These are phyloP conservation scores for Termitomyces sp. DNA, from an alignment of 768 basidiomycete genomes.

Conservation along the genomic window DNA sequence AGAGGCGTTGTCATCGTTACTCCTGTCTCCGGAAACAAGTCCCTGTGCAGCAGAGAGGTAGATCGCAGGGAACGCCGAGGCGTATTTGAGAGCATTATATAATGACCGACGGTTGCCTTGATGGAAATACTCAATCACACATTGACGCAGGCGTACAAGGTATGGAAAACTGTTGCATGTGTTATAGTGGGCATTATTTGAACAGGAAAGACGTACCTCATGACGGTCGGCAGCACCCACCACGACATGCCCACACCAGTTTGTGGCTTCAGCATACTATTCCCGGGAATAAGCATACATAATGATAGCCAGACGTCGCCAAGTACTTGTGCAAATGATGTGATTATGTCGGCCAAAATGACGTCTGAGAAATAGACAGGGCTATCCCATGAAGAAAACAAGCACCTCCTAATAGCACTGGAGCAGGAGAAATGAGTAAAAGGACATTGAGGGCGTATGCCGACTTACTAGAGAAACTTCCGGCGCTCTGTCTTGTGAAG, in stretches of 20 bases:
- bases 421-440: not conserved
- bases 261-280: conserved; percentile 64
- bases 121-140: conserved; percentile 74
- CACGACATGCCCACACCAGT: conserved; percentile 54
- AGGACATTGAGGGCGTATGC: conserved; percentile 1
- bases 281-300: conserved; percentile 82
- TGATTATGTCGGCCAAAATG: conserved; percentile 91
- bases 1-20: conserved; percentile 34
- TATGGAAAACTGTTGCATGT: conserved; percentile 66
- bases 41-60: conserved; percentile 89
- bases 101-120: conserved; percentile 67
- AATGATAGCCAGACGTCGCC: conserved; percentile 91
- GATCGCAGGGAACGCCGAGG: conserved; percentile 94
- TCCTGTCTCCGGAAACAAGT: conserved; percentile 55
- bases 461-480: conserved; percentile 70
- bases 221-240: conserved; percentile 78
- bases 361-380: conserved; percentile 88
- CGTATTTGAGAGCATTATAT: conserved; percentile 93
- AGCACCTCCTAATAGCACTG: conserved; percentile 72
- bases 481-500: conserved; percentile 68
- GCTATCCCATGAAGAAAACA: conserved; percentile 53
- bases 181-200: not conserved
- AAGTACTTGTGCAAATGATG: conserved; percentile 94
- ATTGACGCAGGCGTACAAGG: conserved; percentile 89
- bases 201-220: conserved; percentile 56